Evolutionary conservation across 805 yeast species (phyloP).

Genomic region (Cyberlindnera maritima): DNA sequence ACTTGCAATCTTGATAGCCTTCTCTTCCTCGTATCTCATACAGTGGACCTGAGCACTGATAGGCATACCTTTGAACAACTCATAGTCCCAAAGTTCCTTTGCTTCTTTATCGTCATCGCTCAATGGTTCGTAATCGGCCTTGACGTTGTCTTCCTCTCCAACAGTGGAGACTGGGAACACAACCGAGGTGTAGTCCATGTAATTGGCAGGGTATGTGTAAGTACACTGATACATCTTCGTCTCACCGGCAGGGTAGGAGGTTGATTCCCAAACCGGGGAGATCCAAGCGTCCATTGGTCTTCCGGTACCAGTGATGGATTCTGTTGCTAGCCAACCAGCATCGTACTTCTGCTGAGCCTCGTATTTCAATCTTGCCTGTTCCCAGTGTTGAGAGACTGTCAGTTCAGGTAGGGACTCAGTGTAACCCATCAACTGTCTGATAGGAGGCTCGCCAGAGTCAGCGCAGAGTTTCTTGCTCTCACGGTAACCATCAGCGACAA

Average conservation of each 20-base stretch:
- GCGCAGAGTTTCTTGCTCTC: background rate
- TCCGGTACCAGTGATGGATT: conserved; percentile 32
- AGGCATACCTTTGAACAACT: conserved; percentile 48
- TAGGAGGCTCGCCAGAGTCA: conserved; percentile 13
- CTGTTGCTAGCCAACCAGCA: conserved; percentile 36
- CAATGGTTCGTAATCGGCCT: conserved; percentile 23
- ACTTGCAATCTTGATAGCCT: conserved; percentile 18
- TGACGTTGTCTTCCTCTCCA: conserved; percentile 32
- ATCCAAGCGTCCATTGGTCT: conserved; percentile 47
- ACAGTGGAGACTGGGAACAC: conserved; percentile 45
- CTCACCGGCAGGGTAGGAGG: conserved; percentile 40
- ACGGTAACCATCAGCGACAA: conserved; percentile 10
- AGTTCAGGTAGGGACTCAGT: conserved; percentile 12
- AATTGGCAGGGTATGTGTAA: conserved; percentile 42
- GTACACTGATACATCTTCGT: conserved; percentile 36
- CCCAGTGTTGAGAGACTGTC: conserved; percentile 37
- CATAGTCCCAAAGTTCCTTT: conserved; percentile 44
- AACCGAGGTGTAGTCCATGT: conserved; percentile 39
- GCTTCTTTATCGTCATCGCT: conserved; percentile 31
- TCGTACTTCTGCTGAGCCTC: conserved; percentile 37
- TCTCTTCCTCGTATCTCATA: conserved; percentile 55
- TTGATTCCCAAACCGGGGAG: conserved; percentile 42
- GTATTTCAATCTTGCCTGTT: conserved; percentile 35
- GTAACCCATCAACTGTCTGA: conserved; percentile 27
- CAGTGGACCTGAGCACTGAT: conserved; percentile 55